Evolutionary conservation across 352 stramenopile genomes (phyloP).

Genomic region (Phytophthora multivora): DNA sequence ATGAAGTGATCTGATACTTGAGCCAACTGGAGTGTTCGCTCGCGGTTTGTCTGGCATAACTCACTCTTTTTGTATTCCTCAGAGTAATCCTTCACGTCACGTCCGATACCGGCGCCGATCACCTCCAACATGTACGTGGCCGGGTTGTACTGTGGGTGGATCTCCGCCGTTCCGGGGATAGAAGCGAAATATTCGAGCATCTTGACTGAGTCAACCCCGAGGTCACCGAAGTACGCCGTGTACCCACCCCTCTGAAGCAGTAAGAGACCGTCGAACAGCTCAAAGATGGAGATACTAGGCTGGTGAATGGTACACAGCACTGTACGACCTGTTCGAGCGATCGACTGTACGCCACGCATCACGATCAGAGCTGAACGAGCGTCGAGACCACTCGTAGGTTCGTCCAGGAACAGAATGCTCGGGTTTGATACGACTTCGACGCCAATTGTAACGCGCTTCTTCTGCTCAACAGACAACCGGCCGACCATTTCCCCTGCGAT

Average conservation of each 20-base stretch:
- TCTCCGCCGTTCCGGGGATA: slow-evolving; percentile 66
- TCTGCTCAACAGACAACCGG: slow-evolving; percentile 86
- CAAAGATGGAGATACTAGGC: slow-evolving; percentile 90
- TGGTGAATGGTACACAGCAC: slow-evolving; percentile 76
- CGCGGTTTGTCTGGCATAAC: slow-evolving; percentile 40
- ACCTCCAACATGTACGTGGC: slow-evolving; percentile 92
- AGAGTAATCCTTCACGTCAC: slow-evolving; percentile 64
- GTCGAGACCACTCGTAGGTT: slow-evolving; percentile 91
- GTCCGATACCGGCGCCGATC: slow-evolving; percentile 75
- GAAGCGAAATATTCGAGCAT: slow-evolving; percentile 88
- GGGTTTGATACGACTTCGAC: slow-evolving; percentile 93
- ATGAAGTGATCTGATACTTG: slow-evolving; percentile 34
- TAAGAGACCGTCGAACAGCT: slow-evolving; percentile 91
- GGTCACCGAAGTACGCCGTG: slow-evolving; percentile 87
- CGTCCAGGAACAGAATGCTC: slow-evolving; percentile 94
- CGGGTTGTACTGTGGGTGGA: slow-evolving; percentile 85
- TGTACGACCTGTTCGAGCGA: slow-evolving; percentile 84
- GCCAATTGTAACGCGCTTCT: slow-evolving; percentile 94
- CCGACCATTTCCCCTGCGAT: slow-evolving; percentile 55
- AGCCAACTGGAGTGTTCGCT: slow-evolving; percentile 29
- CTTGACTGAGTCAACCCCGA: slow-evolving; percentile 74
- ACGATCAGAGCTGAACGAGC: slow-evolving; percentile 85
- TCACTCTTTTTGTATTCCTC: slow-evolving; percentile 52
- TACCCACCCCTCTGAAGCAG: slow-evolving; percentile 76
- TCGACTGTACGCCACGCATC: slow-evolving; percentile 83